Conservation (phyloP, 768 basidiomycete species). For the Lanmaoa pseudosensibilis region DNA sequence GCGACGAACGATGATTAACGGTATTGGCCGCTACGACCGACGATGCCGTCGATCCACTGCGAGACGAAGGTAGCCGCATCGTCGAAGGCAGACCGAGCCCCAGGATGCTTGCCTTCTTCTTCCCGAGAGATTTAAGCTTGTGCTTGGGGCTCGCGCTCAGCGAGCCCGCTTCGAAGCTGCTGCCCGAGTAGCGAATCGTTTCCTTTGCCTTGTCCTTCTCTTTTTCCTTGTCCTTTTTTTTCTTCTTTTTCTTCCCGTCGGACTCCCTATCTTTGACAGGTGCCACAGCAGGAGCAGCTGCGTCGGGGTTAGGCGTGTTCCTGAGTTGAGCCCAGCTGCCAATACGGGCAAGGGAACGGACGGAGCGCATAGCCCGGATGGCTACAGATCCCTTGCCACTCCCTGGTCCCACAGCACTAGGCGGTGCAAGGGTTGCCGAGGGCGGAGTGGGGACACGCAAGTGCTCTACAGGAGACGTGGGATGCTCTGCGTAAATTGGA, state of each 20-base stretch:
- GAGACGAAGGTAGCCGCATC: constrained; percentile 42
- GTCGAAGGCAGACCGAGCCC: constrained; percentile 62
- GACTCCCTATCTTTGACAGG: constrained; percentile 31
- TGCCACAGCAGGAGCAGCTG: constrained; percentile 25
- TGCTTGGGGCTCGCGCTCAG: constrained; percentile 40
- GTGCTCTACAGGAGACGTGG: constrained; percentile 11
- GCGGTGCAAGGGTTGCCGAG: constrained; percentile 37
- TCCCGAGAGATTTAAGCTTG: constrained; percentile 40
- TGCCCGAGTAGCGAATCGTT: constrained; percentile 49
- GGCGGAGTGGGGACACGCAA: constrained; percentile 26
- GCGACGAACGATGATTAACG: constrained; percentile 23
- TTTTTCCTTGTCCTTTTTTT: constrained; percentile 40
- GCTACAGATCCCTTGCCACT: constrained; percentile 62
- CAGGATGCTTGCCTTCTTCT: constrained; percentile 63
- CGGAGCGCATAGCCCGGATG: constrained; percentile 73
- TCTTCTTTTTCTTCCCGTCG: constrained; percentile 38
- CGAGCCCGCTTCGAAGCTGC: constrained; percentile 69
- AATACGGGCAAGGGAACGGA: constrained; percentile 69
- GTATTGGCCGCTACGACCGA: constrained; percentile 27
- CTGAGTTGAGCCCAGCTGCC: constrained; percentile 69
- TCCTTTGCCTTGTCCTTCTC: constrained; percentile 35
- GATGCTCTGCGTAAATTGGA: constrained; percentile 18
- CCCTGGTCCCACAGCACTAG: constrained; percentile 26
- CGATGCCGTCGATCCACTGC: constrained; percentile 38
- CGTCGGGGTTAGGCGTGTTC: constrained; percentile 36